Percentiles rank a stretch among this genome's conserved stretches.
phyloP scores from a whole-genome alignment of 2,329 filamentous ascomycete genomes.

The Zymoseptoria crescenta region DNA sequence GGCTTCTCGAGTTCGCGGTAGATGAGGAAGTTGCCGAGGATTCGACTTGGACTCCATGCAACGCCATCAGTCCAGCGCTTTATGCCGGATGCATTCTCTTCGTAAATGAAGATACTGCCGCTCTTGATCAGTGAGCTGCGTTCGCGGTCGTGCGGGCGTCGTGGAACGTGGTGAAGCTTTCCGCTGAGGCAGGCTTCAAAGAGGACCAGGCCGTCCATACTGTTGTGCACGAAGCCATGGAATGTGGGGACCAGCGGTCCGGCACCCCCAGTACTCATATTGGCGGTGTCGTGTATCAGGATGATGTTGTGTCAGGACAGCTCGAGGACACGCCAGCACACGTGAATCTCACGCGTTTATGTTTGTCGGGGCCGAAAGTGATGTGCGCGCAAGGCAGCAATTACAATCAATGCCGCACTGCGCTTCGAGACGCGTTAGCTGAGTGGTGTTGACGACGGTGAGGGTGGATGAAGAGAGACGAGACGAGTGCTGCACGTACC shows the following conservation, averaged over 20 bases:
- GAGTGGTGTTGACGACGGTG: background rate
- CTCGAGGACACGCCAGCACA: background rate
- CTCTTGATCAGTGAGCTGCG: slow-evolving; percentile 68
- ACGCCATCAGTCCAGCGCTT: slow-evolving; percentile 92
- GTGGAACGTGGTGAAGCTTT: slow-evolving; percentile 64
- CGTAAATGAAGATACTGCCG: slow-evolving; percentile 84
- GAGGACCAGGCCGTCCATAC: slow-evolving; percentile 64
- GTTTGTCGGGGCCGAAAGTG: background rate
- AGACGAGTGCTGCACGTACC: background rate
- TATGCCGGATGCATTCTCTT: slow-evolving; percentile 82
- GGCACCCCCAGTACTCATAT: slow-evolving; percentile 29
- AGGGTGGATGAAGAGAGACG: background rate
- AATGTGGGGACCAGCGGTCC: slow-evolving; percentile 34
- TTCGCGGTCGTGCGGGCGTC: slow-evolving; percentile 80
- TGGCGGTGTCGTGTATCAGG: slow-evolving; percentile 6
- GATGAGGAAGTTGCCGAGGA: slow-evolving; percentile 75
- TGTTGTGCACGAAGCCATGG: slow-evolving; percentile 34
- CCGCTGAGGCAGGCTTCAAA: slow-evolving; percentile 73
- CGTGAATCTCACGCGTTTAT: too few relatives aligned
- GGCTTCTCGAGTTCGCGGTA: slow-evolving; percentile 75
- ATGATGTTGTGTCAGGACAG: background rate
- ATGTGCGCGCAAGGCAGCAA: background rate
- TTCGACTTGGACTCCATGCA: slow-evolving; percentile 82
- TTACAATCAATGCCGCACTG: background rate
- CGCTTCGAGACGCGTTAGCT: background rate